Conservation (phyloP, 176 grass and related monocot genomes). For the Zoysia pacifica region DNA sequence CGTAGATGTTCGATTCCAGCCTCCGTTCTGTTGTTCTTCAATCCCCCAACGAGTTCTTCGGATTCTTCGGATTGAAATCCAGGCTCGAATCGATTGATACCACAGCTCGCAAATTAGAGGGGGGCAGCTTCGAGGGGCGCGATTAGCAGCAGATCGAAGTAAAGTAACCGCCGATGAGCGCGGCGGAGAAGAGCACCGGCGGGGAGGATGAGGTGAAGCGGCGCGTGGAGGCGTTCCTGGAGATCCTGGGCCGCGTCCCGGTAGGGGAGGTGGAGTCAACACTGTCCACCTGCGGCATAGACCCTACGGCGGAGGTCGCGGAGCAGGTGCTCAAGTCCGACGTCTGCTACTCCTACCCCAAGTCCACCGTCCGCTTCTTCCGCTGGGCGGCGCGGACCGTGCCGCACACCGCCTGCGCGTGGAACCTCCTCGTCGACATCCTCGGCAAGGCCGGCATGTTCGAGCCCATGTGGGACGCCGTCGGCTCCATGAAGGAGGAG, state of each 20-base stretch:
- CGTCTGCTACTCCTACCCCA: slow-evolving; percentile 55
- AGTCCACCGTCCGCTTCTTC: slow-evolving; percentile 73
- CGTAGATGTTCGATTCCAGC: background rate
- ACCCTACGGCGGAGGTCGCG: slow-evolving; percentile 52
- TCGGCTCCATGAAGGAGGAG: slow-evolving; percentile 69
- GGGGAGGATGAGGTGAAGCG: slow-evolving; percentile 23
- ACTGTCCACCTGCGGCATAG: slow-evolving; percentile 53
- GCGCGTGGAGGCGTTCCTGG: slow-evolving; percentile 46
- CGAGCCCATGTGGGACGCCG: slow-evolving; percentile 81
- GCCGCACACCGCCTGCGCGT: slow-evolving; percentile 52
- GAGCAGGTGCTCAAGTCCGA: slow-evolving; percentile 61
- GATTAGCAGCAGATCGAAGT: slow-evolving; percentile 25
- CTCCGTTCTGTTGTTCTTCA: background rate
- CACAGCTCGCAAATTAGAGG: background rate
- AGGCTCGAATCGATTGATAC: background rate
- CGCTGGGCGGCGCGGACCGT: slow-evolving; percentile 52
- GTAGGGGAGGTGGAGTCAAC: slow-evolving; percentile 52
- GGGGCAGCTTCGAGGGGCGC: background rate
- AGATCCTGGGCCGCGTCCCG: slow-evolving; percentile 44
- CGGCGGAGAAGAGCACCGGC: slow-evolving; percentile 36
- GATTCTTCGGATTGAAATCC: slow-evolving; percentile 19
- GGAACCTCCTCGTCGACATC: slow-evolving; percentile 87
- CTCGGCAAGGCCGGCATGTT: slow-evolving; percentile 75
- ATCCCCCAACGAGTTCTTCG: background rate
- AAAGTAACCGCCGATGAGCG: slow-evolving; percentile 29